A percentile compares a stretch with the other conserved stretches of the same genome.
Conservation (phyloP, 345 rosid genomes). For the Ceriops tagal region DNA sequence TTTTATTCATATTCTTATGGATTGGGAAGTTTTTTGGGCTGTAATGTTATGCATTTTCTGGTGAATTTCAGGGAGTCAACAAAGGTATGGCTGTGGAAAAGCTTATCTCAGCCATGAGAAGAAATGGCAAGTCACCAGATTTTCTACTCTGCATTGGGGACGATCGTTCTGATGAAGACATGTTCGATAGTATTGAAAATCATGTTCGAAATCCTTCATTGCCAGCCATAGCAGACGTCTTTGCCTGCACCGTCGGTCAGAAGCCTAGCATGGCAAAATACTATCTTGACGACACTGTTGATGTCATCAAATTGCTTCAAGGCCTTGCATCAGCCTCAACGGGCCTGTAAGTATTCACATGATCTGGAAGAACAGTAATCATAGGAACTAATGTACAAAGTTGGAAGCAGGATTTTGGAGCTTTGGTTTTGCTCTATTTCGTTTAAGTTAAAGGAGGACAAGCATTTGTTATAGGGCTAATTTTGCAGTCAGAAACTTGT, state of each 20-base stretch:
- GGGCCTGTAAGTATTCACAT: constrained; percentile 15
- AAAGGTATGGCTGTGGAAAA: constrained; percentile 73
- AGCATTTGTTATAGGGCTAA: not conserved
- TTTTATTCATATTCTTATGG: too few relatives aligned
- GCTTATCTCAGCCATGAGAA: constrained; percentile 50
- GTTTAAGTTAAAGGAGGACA: not conserved
- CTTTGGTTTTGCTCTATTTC: constrained; percentile 3
- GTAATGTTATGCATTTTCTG: not conserved
- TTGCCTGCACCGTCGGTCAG: constrained; percentile 82
- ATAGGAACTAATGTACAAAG: not conserved
- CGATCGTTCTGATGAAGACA: constrained; percentile 81
- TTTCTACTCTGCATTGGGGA: constrained; percentile 78
- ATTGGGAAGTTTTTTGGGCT: too few relatives aligned
- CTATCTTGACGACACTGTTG: constrained; percentile 62
- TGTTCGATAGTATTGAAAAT: constrained; percentile 62
- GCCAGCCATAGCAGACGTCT: constrained; percentile 48
- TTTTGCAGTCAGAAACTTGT: constrained; percentile 4
- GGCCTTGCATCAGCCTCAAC: constrained; percentile 42
- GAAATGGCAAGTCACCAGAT: constrained; percentile 51
- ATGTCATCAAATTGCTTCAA: constrained; percentile 57
- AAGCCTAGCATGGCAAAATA: constrained; percentile 88
- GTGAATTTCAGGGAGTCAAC: constrained; percentile 56
- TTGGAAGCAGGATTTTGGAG: not conserved
- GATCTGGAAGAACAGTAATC: constrained; percentile 2
- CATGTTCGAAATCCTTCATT: constrained; percentile 34